Evolutionary conservation across 371 early-diverging fungal genomes (phyloP).

Genomic region (Mucor lusitanicus): DNA sequence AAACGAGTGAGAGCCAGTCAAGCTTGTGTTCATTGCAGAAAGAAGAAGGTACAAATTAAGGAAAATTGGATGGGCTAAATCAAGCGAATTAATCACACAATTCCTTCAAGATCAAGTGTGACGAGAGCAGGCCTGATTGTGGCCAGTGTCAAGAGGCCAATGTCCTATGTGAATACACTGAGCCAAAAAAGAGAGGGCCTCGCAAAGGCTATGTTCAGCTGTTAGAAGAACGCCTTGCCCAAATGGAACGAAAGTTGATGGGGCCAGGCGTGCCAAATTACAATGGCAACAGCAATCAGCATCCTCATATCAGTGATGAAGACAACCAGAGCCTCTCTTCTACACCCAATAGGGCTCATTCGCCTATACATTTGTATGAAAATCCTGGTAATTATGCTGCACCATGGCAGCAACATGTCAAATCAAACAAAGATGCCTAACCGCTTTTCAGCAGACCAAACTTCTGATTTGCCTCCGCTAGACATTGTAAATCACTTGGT

Average conservation of each 20-base stretch:
- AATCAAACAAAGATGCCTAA: neutral
- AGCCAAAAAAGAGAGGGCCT: constrained; percentile 76
- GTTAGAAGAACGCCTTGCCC: constrained; percentile 68
- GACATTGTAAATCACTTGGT: constrained; percentile 57
- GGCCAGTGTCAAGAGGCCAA: constrained; percentile 70
- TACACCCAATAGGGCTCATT: neutral
- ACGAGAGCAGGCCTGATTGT: constrained; percentile 78
- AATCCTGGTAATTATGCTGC: constrained; percentile 10
- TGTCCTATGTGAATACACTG: constrained; percentile 69
- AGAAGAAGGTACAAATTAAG: constrained; percentile 67
- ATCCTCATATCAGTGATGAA: neutral
- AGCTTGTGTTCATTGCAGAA: constrained; percentile 82
- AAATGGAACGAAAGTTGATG: constrained; percentile 62
- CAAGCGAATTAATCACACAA: neutral
- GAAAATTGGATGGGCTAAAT: neutral
- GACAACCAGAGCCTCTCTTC: constrained; percentile 7
- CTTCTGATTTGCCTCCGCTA: constrained; percentile 37
- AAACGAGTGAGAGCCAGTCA: constrained; percentile 76
- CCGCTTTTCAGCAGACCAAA: constrained; percentile 5
- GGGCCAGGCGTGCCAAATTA: neutral
- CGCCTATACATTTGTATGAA: constrained; percentile 21
- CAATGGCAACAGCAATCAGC: neutral
- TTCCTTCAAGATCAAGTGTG: constrained; percentile 64
- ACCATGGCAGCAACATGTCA: neutral
- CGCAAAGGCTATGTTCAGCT: constrained; percentile 78